These are phyloP conservation scores for Cryptococcus amylolentus DNA, from an alignment of 1,284 basidiomycete genomes.

Conservation along the genomic window DNA sequence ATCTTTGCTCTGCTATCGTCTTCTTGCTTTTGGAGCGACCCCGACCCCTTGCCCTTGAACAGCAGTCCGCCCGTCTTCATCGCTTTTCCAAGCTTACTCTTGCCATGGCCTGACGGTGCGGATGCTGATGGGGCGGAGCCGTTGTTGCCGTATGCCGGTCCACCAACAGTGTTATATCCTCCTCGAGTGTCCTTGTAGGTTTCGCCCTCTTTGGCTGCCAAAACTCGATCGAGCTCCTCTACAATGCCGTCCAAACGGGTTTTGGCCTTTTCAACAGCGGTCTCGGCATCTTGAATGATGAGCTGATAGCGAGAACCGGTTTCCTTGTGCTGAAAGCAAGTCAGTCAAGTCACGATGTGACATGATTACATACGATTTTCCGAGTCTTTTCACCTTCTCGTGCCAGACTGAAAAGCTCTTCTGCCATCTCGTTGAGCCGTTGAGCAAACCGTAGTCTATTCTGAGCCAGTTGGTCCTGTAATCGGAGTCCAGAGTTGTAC, in stretches of 20 bases:
- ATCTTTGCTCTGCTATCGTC: constrained; percentile 86
- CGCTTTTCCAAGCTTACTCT: constrained; percentile 57
- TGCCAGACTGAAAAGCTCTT: constrained; percentile 77
- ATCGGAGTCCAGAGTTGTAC: constrained; percentile 79
- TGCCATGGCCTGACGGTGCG: constrained; percentile 15
- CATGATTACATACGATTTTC: constrained; percentile 61
- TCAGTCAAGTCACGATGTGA: neutral
- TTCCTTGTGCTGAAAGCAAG: constrained; percentile 69
- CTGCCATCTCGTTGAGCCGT: constrained; percentile 89
- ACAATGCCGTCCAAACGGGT: constrained; percentile 79
- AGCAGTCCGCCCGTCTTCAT: constrained; percentile 86
- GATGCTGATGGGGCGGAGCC: neutral
- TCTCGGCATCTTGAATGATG: constrained; percentile 83
- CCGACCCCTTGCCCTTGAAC: constrained; percentile 90
- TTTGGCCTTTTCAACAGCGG: constrained; percentile 83
- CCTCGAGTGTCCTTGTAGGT: constrained; percentile 70
- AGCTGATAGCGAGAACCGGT: constrained; percentile 82
- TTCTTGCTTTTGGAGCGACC: constrained; percentile 87
- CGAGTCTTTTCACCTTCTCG: constrained; percentile 93
- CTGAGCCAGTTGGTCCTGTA: constrained; percentile 85
- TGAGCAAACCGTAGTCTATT: constrained; percentile 80
- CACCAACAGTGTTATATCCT: constrained; percentile 5
- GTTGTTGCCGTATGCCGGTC: constrained; percentile 1
- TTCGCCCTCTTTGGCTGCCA: constrained; percentile 93
- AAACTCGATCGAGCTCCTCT: constrained; percentile 90